phyloP scores from a whole-genome alignment of 805 yeast genomes.

The Lachancea fermentati region DNA sequence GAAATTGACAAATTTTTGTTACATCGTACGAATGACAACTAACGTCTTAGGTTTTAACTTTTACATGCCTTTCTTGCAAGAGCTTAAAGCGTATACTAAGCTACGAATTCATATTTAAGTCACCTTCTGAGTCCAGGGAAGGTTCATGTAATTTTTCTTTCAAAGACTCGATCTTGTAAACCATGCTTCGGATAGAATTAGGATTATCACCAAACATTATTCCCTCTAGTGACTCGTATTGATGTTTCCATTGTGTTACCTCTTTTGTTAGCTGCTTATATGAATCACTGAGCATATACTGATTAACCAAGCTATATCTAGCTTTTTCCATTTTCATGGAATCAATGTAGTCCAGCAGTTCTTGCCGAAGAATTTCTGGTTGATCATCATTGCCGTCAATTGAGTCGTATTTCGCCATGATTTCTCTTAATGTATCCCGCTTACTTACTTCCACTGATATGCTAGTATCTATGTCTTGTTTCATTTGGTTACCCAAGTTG shows the following conservation, averaged over 20 bases:
- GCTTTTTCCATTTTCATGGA: slow-evolving; percentile 29
- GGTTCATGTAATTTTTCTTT: slow-evolving; percentile 12
- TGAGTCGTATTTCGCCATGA: slow-evolving; percentile 16
- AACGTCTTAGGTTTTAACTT: too few relatives aligned
- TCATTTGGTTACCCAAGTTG: slow-evolving; percentile 25
- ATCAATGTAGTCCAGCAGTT: slow-evolving; percentile 22
- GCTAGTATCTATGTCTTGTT: slow-evolving; percentile 15
- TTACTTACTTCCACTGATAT: not conserved
- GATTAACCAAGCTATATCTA: slow-evolving; percentile 27
- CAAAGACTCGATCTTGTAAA: slow-evolving; percentile 23
- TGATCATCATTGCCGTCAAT: slow-evolving; percentile 13
- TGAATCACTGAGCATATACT: slow-evolving; percentile 20
- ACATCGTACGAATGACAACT: too few relatives aligned
- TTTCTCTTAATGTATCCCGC: slow-evolving; percentile 6
- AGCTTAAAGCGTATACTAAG: not conserved
- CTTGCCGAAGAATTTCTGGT: slow-evolving; percentile 10
- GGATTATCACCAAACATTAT: slow-evolving; percentile 30
- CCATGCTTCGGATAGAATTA: slow-evolving; percentile 25
- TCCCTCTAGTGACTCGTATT: slow-evolving; percentile 27
- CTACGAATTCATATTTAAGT: slow-evolving; percentile 4
- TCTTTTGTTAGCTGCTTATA: slow-evolving; percentile 22
- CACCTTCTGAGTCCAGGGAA: slow-evolving; percentile 3
- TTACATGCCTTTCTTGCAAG: too few relatives aligned
- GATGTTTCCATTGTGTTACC: slow-evolving; percentile 28
- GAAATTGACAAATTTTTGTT: too few relatives aligned